phyloP scores from a whole-genome alignment of 2,329 filamentous ascomycete genomes.

The Aspergillus novofumigatus region DNA sequence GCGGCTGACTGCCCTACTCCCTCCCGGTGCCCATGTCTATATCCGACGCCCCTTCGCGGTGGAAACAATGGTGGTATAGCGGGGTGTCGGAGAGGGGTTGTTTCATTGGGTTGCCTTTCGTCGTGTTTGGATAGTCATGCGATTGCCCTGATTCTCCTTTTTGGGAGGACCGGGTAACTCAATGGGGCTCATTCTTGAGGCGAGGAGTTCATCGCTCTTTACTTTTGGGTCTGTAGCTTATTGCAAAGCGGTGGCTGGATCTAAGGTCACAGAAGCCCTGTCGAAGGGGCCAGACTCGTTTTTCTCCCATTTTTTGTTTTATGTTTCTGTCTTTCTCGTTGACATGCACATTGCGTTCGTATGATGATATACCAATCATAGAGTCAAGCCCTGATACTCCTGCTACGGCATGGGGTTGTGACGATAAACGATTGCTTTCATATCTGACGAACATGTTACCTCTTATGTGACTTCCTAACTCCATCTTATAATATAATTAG shows the following conservation, averaged over 20 bases:
- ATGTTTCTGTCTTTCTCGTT: not conserved
- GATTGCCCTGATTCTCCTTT: constrained; percentile 65
- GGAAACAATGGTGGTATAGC: constrained; percentile 34
- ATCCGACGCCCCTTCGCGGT: constrained; percentile 45
- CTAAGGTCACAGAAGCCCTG: constrained; percentile 54
- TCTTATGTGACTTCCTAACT: not conserved
- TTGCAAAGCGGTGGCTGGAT: constrained; percentile 46
- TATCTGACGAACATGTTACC: constrained; percentile 45
- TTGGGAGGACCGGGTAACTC: constrained; percentile 70
- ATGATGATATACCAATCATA: constrained; percentile 93
- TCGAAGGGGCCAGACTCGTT: constrained; percentile 64
- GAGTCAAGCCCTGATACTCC: constrained; percentile 95
- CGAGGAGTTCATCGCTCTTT: constrained; percentile 67
- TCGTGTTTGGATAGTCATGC: constrained; percentile 97
- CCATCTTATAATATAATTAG: no score
- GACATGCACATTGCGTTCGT: constrained; percentile 47
- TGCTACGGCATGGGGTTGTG: constrained; percentile 41
- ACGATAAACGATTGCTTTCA: constrained; percentile 46
- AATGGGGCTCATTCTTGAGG: constrained; percentile 99
- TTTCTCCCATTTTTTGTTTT: constrained; percentile 9
- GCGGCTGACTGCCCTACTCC: constrained; percentile 71
- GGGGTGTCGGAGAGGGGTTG: constrained; percentile 33
- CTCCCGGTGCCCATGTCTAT: constrained; percentile 43
- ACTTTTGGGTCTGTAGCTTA: constrained; percentile 53
- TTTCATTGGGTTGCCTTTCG: constrained; percentile 64